A percentile compares a stretch with the other conserved stretches of the same genome.
Conservation (phyloP, 164 flowering plant species). For the Umbilicus rupestris region DNA sequence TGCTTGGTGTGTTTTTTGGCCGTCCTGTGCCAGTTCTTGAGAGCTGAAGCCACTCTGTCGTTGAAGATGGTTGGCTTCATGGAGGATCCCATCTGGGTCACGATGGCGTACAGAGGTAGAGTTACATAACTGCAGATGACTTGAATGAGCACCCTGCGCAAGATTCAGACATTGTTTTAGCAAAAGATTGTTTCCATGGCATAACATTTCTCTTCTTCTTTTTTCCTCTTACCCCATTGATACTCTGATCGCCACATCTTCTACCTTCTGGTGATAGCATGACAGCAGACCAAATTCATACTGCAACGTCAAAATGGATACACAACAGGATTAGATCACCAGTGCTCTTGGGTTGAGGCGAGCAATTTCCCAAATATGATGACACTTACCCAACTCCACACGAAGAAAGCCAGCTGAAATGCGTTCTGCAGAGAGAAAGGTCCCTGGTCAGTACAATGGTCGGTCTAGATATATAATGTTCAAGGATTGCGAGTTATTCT, state of each 20-base stretch:
- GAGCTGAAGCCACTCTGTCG: constrained; percentile 39
- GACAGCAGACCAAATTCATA: constrained; percentile 23
- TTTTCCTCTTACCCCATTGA: constrained; percentile 33
- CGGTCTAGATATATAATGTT: background rate
- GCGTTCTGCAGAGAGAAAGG: constrained; percentile 36
- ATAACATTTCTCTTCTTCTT: background rate
- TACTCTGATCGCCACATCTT: constrained; percentile 35
- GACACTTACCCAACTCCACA: constrained; percentile 36
- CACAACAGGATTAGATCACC: constrained; percentile 3
- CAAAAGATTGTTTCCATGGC: background rate
- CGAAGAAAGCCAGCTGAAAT: constrained; percentile 56
- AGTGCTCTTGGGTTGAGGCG: background rate
- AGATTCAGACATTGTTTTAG: background rate
- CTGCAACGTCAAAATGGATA: constrained; percentile 20
- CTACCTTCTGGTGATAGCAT: constrained; percentile 30
- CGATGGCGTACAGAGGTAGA: constrained; percentile 49
- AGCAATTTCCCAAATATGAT: background rate
- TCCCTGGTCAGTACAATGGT: no score
- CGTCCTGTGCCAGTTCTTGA: constrained; percentile 30
- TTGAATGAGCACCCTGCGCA: constrained; percentile 38
- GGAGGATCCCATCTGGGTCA: constrained; percentile 59
- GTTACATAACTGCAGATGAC: constrained; percentile 51
- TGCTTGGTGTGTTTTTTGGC: constrained; percentile 32
- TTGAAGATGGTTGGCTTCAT: constrained; percentile 47
- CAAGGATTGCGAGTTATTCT: background rate